Conservation (phyloP, 1,284 basidiomycete genomes). For the Irpex rosettiformis region DNA sequence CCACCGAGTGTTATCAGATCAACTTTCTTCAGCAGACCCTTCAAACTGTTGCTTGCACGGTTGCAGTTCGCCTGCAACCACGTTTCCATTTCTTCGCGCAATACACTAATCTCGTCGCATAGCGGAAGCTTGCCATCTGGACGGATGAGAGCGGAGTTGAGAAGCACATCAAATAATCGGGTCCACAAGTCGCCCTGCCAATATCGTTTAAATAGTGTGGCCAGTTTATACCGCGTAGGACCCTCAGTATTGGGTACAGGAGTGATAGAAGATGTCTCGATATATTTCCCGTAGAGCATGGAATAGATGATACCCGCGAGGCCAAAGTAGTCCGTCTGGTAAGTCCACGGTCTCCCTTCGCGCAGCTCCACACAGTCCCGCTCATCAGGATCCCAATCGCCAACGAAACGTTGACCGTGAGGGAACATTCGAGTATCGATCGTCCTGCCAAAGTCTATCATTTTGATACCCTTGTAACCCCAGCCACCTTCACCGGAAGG, state of each 20-base stretch:
- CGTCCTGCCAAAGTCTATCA: constrained; percentile 96
- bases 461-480: constrained; percentile 82
- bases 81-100: constrained; percentile 81
- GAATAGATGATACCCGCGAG: constrained; percentile 92
- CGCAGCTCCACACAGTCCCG: constrained; percentile 91
- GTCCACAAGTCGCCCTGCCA: constrained; percentile 93
- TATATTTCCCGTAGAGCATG: constrained; percentile 95
- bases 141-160: constrained; percentile 70
- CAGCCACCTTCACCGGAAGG: constrained; percentile 81
- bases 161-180: constrained; percentile 78
- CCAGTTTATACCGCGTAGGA: constrained; percentile 56
- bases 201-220: constrained; percentile 86
- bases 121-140: constrained; percentile 65
- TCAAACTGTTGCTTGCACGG: constrained; percentile 84
- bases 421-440: constrained; percentile 86
- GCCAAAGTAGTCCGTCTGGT: constrained; percentile 94
- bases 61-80: constrained; percentile 85
- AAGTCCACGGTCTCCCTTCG: constrained; percentile 84
- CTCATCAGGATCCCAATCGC: constrained; percentile 86
- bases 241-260: constrained; percentile 31
- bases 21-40: constrained; percentile 80
- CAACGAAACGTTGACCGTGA: constrained; percentile 73
- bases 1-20: constrained; percentile 37
- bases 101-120: constrained; percentile 56
- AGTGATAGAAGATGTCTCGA: constrained; percentile 63